Evolutionary conservation across 352 stramenopile species (phyloP).

Genomic region (Globisporangium cystogenes): DNA sequence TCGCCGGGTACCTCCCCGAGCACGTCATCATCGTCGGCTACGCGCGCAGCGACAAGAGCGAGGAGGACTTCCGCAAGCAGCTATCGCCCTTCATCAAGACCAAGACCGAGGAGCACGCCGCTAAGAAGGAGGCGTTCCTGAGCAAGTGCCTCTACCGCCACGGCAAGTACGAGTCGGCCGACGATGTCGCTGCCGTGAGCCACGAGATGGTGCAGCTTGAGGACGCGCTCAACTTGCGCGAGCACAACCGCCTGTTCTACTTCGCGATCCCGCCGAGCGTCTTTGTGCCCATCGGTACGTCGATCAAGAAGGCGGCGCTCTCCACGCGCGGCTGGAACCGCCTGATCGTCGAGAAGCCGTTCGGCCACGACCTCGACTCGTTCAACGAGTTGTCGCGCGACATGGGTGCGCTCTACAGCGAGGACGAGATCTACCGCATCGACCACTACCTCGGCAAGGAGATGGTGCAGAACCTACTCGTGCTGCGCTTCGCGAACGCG

Average conservation of each 20-base stretch:
- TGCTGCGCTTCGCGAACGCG: conserved; percentile 96
- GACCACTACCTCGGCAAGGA: conserved; percentile 98
- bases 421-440: conserved; percentile 95
- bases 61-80: conserved; percentile 82
- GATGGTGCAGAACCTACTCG: conserved; percentile 97
- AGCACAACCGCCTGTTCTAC: conserved; percentile 92
- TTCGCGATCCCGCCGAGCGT: conserved; percentile 96
- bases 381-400: conserved; percentile 90
- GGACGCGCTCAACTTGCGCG: conserved; percentile 38
- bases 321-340: conserved; percentile 91
- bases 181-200: conserved; percentile 67
- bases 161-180: conserved; percentile 81
- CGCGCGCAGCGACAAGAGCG: conserved; percentile 70
- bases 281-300: conserved; percentile 91
- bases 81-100: conserved; percentile 62
- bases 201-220: conserved; percentile 68
- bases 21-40: conserved; percentile 86
- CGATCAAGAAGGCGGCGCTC: conserved; percentile 90
- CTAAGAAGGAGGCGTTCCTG: conserved; percentile 69
- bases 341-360: conserved; percentile 98
- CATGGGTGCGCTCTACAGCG: conserved; percentile 76
- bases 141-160: conserved; percentile 70
- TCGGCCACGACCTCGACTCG: conserved; percentile 93
- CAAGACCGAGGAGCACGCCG: conserved; percentile 35
- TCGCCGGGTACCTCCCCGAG: conserved; percentile 69